Evolutionary conservation across 495 filamentous ascomycete genomes (phyloP).

Genomic region (Cercophora samala): DNA sequence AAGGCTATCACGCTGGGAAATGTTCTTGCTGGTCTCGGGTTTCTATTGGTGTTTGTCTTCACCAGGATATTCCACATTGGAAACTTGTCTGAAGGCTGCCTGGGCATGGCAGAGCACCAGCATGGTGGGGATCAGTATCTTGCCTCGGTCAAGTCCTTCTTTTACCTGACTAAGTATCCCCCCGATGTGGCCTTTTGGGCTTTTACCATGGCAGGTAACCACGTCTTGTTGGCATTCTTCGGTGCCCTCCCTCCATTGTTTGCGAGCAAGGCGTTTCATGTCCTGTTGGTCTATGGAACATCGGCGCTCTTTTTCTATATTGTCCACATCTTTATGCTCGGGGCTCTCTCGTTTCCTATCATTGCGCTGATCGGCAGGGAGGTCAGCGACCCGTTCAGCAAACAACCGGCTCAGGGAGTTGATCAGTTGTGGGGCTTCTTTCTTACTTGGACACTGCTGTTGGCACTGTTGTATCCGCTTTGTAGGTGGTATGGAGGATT

Average conservation of each 20-base stretch:
- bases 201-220: slow-evolving; percentile 33
- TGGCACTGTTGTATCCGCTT: slow-evolving; percentile 29
- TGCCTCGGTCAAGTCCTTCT: slow-evolving; percentile 29
- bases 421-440: slow-evolving; percentile 29
- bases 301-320: slow-evolving; percentile 39
- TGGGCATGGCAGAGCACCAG: slow-evolving; percentile 31
- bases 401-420: slow-evolving; percentile 18
- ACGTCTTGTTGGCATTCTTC: slow-evolving; percentile 32
- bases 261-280: slow-evolving; percentile 18
- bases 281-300: slow-evolving; percentile 34
- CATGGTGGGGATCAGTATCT: slow-evolving; percentile 31
- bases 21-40: slow-evolving; percentile 19
- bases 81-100: slow-evolving; percentile 36
- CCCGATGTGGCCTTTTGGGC: slow-evolving; percentile 37
- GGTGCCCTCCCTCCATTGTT: slow-evolving; percentile 21
- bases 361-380: slow-evolving; percentile 18
- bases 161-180: slow-evolving; percentile 40
- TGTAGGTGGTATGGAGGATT: slow-evolving; percentile 33
- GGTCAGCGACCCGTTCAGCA: slow-evolving; percentile 12
- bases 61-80: slow-evolving; percentile 31
- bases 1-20: slow-evolving; percentile 26
- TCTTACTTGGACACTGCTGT: slow-evolving; percentile 13
- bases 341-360: slow-evolving; percentile 10
- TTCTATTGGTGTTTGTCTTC: slow-evolving; percentile 23
- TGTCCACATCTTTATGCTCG: slow-evolving; percentile 26